Evolutionary conservation across 768 basidiomycete genomes (phyloP), one percentile per base, ranked within the genome.

Genomic region (Rhodotorula taiwanensis): DNA sequence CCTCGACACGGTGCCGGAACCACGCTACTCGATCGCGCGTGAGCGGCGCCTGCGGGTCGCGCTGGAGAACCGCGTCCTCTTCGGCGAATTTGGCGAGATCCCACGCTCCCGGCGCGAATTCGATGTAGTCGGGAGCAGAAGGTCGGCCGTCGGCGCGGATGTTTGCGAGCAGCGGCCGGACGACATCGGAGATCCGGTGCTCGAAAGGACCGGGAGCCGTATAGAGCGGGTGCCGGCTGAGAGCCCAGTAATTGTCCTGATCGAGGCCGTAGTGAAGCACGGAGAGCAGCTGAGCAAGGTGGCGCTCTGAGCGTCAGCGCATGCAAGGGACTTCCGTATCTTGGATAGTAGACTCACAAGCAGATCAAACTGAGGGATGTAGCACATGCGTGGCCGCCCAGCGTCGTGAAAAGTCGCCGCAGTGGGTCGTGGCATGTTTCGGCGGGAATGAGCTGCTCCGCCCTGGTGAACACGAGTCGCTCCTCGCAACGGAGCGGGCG

Each of bases 211-310:
- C 72, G 23, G 72, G 70, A 9, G 60, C 55, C 36, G 58, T 33
- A 58, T 71, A 73, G 39, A 65, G 63, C 34, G 69, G 66, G 58
- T 67, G 57, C 33, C 62, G 57, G 5, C 56, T 60, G 23, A 60
- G 60, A 15, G 58, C 42, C 70, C 70, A 73, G 60, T 65, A 71
- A 45, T 71, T 70, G 54, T 73, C 70, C 52, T 73, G 68, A 43
- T 73, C 72, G 50, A 73, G 60, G 42, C 72, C 72, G 41, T 68
- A 73, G 66, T 73, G 72, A 57, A 67, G 68, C n/a, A 70, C 62
- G 48, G 66, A 70, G 41, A 67, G 67, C 48, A 71, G 66, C 68
- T 71, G 59, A 3, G 47, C 0, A n/a, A 11, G 30, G 16, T 2
- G 11, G 5, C 34, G 27, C 11, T 36, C 21, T 42, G 11, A 47